Evolutionary conservation across 768 basidiomycete species (phyloP).

Genomic region (Suillus sp.): DNA sequence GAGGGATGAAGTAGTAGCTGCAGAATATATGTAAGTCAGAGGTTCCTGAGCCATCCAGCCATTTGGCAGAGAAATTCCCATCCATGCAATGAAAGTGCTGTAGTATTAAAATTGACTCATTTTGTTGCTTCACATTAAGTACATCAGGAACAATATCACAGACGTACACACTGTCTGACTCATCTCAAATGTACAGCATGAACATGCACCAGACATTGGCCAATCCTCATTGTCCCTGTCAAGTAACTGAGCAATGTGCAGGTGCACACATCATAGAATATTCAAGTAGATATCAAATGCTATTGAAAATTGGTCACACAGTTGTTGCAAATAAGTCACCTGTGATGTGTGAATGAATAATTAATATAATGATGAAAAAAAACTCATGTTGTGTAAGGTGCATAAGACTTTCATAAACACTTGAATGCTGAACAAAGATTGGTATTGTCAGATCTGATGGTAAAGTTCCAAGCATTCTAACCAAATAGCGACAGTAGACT

Average conservation of each 20-base stretch:
- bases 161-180: not conserved
- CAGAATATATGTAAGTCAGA: slow-evolving; percentile 23
- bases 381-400: not conserved
- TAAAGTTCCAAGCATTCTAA: not conserved
- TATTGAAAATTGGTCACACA: not conserved
- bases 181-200: not conserved
- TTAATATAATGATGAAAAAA: not conserved
- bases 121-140: not conserved
- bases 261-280: not conserved
- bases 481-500: not conserved
- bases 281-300: not conserved
- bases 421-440: not conserved
- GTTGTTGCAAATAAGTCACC: not conserved
- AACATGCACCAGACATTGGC: not conserved
- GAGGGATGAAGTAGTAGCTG: slow-evolving; percentile 30
- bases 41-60: slow-evolving; percentile 23
- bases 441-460: not conserved
- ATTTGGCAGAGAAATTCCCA: slow-evolving; percentile 20
- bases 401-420: not conserved
- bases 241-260: too few species aligned
- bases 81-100: too few species aligned
- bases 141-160: not conserved
- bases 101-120: too few species aligned
- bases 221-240: too few species aligned
- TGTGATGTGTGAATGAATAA: not conserved